These are phyloP conservation scores for Haematococcus lacustris DNA, from an alignment of 139 green algal genomes.

Conservation along the genomic window DNA sequence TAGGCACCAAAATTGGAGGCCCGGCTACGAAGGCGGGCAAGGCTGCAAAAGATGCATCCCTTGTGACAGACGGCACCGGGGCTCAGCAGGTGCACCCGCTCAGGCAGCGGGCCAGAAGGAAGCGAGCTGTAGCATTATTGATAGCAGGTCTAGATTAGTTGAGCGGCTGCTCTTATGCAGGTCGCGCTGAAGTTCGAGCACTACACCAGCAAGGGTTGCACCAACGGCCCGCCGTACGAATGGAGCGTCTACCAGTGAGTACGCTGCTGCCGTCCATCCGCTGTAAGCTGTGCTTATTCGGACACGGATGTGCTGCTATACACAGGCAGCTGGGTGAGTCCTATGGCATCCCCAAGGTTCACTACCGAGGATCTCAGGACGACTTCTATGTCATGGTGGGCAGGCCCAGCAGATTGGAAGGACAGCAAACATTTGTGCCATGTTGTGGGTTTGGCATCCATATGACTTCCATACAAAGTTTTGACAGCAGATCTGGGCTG, in stretches of 20 bases:
- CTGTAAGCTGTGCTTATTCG: neutral
- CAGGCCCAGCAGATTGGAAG: neutral
- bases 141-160: neutral
- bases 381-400: conserved; percentile 99
- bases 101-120: neutral
- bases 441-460: neutral
- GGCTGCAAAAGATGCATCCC: neutral
- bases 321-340: conserved; percentile 71
- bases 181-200: conserved; percentile 98
- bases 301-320: neutral
- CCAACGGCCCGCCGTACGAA: conserved; percentile 94
- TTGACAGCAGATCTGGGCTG: neutral
- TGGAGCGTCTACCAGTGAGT: conserved; percentile 95
- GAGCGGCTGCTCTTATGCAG: conserved; percentile 27
- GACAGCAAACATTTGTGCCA: neutral
- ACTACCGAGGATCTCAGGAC: conserved; percentile 95
- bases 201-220: conserved; percentile 94
- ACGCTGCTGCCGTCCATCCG: neutral
- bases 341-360: conserved; percentile 87
- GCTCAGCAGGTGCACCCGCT: conserved; percentile 7
- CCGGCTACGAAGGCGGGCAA: neutral
- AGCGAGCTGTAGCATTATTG: neutral
- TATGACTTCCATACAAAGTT: neutral
- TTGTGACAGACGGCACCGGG: conserved; percentile 11
- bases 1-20: neutral